Conservation (phyloP, 768 basidiomycete genomes). For the Lepiota brunneoincarnata region DNA sequence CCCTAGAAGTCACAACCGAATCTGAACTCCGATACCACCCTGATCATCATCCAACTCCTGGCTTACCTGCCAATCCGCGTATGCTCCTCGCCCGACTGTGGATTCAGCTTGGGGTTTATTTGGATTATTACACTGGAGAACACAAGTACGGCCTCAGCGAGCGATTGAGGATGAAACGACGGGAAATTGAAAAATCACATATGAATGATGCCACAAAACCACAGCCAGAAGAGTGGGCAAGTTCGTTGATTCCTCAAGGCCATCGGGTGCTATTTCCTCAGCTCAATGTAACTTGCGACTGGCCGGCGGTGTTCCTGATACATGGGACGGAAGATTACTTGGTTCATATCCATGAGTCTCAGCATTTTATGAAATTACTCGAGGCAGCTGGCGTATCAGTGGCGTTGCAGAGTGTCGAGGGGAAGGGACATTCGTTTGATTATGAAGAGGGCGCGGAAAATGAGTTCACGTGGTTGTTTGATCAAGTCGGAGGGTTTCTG, state of each 20-base stretch:
- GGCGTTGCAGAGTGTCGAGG: constrained; percentile 21
- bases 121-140: constrained; percentile 59
- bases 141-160: constrained; percentile 47
- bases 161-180: constrained; percentile 29
- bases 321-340: constrained; percentile 50
- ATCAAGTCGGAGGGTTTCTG: constrained; percentile 9
- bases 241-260: constrained; percentile 22
- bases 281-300: constrained; percentile 28
- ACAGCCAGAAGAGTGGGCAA: constrained; percentile 5
- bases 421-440: constrained; percentile 54
- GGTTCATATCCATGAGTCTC: constrained; percentile 41
- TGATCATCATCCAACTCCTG: constrained; percentile 42
- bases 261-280: constrained; percentile 45
- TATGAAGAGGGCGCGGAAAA: constrained; percentile 41
- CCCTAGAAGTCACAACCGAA: constrained; percentile 27
- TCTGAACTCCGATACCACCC: constrained; percentile 49
- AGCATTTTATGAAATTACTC: constrained; percentile 28
- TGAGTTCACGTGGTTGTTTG: constrained; percentile 11
- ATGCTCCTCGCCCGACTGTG: constrained; percentile 58
- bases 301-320: constrained; percentile 46
- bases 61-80: constrained; percentile 60
- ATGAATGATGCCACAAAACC: neutral
- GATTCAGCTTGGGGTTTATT: constrained; percentile 51
- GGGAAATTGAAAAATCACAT: neutral
- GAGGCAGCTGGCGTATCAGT: constrained; percentile 26